These are phyloP conservation scores for Fusarium oligoseptatum DNA, from an alignment of 2,329 filamentous ascomycete species.

Conservation along the genomic window DNA sequence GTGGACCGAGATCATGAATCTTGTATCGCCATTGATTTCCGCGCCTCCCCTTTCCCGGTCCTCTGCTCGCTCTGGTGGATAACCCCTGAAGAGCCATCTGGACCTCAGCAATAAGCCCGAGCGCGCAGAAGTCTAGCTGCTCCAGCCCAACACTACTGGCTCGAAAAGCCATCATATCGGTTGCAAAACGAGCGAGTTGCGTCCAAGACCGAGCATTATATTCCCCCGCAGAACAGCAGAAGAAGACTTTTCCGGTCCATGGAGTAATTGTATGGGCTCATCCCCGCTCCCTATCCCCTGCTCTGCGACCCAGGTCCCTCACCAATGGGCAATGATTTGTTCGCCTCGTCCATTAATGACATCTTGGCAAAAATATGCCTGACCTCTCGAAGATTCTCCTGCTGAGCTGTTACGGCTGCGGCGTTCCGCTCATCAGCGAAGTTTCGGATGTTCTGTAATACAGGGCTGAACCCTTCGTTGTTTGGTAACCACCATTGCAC, in stretches of 20 bases:
- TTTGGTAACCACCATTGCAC: conserved; percentile 92
- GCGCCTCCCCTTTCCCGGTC: not conserved
- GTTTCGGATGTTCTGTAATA: conserved; percentile 81
- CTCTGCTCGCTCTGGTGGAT: not conserved
- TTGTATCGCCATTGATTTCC: not conserved
- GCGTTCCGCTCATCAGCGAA: conserved; percentile 84
- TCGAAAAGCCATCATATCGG: not conserved
- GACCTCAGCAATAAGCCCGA: not conserved
- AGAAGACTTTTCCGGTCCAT: not conserved
- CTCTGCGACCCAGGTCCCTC: not conserved
- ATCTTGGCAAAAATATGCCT: conserved; percentile 79
- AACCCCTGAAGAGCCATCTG: not conserved
- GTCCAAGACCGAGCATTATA: not conserved
- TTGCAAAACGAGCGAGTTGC: not conserved
- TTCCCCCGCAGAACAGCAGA: not conserved
- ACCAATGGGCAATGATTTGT: conserved; percentile 18
- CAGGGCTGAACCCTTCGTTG: conserved; percentile 78
- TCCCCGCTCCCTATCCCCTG: not conserved
- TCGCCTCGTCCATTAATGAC: conserved; percentile 47
- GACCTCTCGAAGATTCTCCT: conserved; percentile 79
- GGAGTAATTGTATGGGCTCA: not conserved
- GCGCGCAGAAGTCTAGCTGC: not conserved
- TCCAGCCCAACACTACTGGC: not conserved
- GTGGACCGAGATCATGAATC: not conserved
- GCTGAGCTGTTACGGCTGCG: conserved; percentile 67